Base-by-base conservation (phyloP, 495 filamentous ascomycete genomes). In the Podospora sp. region DNA sequence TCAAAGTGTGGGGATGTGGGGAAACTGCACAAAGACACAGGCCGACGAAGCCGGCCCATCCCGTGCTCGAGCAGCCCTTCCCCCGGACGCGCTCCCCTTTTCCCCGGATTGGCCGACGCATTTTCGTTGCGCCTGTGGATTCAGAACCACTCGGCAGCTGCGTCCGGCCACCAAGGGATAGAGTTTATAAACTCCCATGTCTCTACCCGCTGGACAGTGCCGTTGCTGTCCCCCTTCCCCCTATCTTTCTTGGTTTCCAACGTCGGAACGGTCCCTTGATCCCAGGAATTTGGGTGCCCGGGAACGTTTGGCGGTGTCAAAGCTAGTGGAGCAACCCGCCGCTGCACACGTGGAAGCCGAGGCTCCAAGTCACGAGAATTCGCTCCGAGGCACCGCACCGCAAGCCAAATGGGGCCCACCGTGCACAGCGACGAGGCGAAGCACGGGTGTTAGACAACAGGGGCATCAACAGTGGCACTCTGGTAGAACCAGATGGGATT, bases 41-140 rank as follows among this genome's bases (percentile, higher is more conserved):
- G 16, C 40, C 61, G 25, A 51, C 4, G 46, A 63, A 29, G 61
- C 61, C 61, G 61, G 61, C 46, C 16, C 40, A 40, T 63, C 61
- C 61, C 61, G 61, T n/a, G 12, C 21, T 8, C 21, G 6, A 6
- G 29, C 7, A 3, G 24, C 56, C n/a, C 7, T 40, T 36, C 20
- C 60, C 60, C 60, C 60, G 40, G 35, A 62, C 57, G 16, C 25
- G 25, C 20, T 61, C 33, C 29, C 59, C 59, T 46, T 50, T 51
- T 20, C 60, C 60, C 61, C 61, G 61, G 61, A 63, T 51, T 52
- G 22, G 61, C 49, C 61, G 46, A 29, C 12, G 46, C 12, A 53
- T 63, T 53, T 63, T 27, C 61, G 61, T 35, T 22, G 46, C 49
- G n/a, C 24, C 21, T 26, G 56, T 59, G 56, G 56, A 33, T 16